Evolutionary conservation across 345 rosid genomes (phyloP).

Genomic region (Gossypium herbaceum): DNA sequence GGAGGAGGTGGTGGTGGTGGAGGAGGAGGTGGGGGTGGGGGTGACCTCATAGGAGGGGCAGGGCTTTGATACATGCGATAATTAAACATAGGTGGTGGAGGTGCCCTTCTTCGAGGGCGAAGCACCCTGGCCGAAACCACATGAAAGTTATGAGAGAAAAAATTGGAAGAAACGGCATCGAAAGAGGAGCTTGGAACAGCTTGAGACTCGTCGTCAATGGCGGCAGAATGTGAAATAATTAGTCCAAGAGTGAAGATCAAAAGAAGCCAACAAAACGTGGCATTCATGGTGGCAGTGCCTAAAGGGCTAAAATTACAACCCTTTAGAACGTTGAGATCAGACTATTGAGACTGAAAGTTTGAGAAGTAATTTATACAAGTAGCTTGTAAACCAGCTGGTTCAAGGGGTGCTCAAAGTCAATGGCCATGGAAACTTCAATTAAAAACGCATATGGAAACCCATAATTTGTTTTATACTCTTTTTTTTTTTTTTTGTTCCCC

Average conservation of each 20-base stretch:
- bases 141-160: neutral
- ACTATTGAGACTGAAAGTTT: neutral
- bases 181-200: neutral
- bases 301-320: neutral
- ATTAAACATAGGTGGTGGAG: neutral
- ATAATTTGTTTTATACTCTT: too few relatives aligned
- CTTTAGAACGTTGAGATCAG: neutral
- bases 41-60: conserved; percentile 1
- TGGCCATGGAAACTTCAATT: neutral
- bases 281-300: neutral
- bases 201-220: neutral
- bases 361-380: neutral
- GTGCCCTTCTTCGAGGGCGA: neutral
- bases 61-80: neutral
- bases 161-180: neutral
- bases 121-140: conserved; percentile 1
- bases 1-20: neutral
- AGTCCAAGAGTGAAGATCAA: neutral
- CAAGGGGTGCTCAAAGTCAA: neutral
- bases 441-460: neutral
- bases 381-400: neutral
- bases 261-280: neutral
- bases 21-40: neutral
- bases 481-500: neutral
- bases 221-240: neutral